A percentile compares a stretch with the other conserved stretches of the same genome.
phyloP scores from a whole-genome alignment of 257 asterid species.

The Catharanthus roseus region DNA sequence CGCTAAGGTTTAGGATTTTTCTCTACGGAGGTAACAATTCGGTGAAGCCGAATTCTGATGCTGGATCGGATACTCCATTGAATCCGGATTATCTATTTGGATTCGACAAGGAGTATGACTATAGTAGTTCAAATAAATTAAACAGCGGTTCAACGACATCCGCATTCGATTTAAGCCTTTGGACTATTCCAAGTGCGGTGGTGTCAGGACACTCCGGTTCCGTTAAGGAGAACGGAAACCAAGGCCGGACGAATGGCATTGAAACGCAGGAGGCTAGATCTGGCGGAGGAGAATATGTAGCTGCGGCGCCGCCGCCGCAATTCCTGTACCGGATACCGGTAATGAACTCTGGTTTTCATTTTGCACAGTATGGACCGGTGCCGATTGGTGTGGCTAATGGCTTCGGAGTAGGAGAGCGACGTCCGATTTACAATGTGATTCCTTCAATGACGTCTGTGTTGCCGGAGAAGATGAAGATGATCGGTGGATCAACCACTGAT shows the following conservation, averaged over 20 bases:
- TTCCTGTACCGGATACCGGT: constrained; percentile 41
- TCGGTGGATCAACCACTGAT: constrained; percentile 23
- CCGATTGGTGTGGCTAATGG: constrained; percentile 12
- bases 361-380: constrained; percentile 25
- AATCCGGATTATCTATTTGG: constrained; percentile 87
- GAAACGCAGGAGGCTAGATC: not conserved
- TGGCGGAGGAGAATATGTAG: constrained; percentile 16
- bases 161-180: constrained; percentile 29
- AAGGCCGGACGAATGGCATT: not conserved
- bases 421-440: constrained; percentile 37
- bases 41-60: constrained; percentile 15
- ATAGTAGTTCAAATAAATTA: not conserved
- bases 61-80: constrained; percentile 17
- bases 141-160: constrained; percentile 33
- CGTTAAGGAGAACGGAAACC: not conserved
- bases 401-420: constrained; percentile 40
- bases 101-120: constrained; percentile 54
- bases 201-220: constrained; percentile 25
- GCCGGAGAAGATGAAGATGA: constrained; percentile 28
- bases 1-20: constrained; percentile 57
- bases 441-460: constrained; percentile 25
- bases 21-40: constrained; percentile 27
- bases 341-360: constrained; percentile 27
- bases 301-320: constrained; percentile 19
- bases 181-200: constrained; percentile 47